Base-by-base conservation (phyloP, 2,329 filamentous ascomycete genomes). In the Bipolaris bicolor region DNA sequence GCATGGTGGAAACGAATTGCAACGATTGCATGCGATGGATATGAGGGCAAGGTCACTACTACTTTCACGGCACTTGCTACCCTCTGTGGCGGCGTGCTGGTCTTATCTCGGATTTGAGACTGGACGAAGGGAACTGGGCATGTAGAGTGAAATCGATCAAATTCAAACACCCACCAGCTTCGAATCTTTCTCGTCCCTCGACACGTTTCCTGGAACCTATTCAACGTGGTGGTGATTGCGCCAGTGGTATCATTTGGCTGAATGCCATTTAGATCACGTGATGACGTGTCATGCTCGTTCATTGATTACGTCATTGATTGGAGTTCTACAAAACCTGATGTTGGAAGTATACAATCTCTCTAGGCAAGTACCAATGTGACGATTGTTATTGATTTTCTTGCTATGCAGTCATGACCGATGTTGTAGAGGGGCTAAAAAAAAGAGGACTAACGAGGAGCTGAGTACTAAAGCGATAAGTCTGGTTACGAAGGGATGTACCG, bases 121-220 rank as follows among this genome's bases (percentile, higher is more conserved):
- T 66, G 61, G 54, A 65, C 60, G 61, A 61, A 65, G 58, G 58
- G 64, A 57, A 64, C 67, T 62, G 61, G 63, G 63, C 69, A 69
- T 70, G 67, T 74, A 73, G 69, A 71, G 67, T 72, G 70, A 73
- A 73, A 73, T 72, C 64, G 67, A 73, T 71, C 64, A 66, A 65
- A 58, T 63, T 58, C 60, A 63, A 62, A 58, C 41, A 61, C 56
- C 57, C 33, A 59, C 55, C 57, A 60, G 46, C 52, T 62, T 60
- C 49, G 52, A 53, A 18, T 37, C 13, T 48, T 16, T 29, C 3
- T n/a, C 7, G 18, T 48, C 18, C 11, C 5, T 33, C 2, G 5
- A 5, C 5, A 33, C 13, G n/a, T n/a, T n/a, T 11, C 15, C 5
- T 49, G 22, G 20, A 20, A 37, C 22, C 22, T 20, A 5, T 26